phyloP scores from a whole-genome alignment of 2,329 filamentous ascomycete species.

The Ophiostoma triangulosporum region DNA sequence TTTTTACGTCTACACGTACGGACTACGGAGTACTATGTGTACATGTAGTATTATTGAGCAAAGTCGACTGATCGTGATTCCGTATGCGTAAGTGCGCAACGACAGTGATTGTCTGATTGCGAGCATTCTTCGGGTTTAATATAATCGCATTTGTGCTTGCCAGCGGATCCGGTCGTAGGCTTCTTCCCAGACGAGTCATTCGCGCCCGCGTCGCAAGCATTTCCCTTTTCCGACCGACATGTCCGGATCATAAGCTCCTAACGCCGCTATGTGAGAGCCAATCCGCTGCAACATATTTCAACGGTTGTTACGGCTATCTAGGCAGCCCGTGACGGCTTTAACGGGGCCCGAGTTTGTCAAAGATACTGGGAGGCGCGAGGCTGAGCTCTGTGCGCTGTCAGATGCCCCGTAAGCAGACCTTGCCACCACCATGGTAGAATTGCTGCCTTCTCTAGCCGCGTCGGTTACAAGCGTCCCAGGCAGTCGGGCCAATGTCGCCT shows the following conservation, averaged over 20 bases:
- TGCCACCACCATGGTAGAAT: background rate
- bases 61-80: too few relatives aligned
- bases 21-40: background rate
- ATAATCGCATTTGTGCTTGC: too few relatives aligned
- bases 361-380: background rate
- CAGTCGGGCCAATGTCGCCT: background rate
- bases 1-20: background rate
- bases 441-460: background rate
- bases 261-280: too few relatives aligned
- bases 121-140: too few relatives aligned
- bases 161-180: too few relatives aligned
- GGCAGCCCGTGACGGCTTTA: background rate
- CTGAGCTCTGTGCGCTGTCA: background rate
- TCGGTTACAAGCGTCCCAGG: background rate
- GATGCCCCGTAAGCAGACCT: background rate
- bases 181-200: too few relatives aligned
- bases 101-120: too few relatives aligned
- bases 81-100: too few relatives aligned
- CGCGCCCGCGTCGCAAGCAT: too few relatives aligned
- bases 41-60: too few relatives aligned
- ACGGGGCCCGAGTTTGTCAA: background rate
- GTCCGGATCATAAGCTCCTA: background rate
- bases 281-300: too few relatives aligned
- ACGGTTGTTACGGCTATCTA: background rate
- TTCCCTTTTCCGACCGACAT: too few relatives aligned